A percentile compares a stretch with the other conserved stretches of the same genome.
These are phyloP conservation scores for Kwoniella sp. DNA, from an alignment of 768 basidiomycete genomes.

Conservation along the genomic window DNA sequence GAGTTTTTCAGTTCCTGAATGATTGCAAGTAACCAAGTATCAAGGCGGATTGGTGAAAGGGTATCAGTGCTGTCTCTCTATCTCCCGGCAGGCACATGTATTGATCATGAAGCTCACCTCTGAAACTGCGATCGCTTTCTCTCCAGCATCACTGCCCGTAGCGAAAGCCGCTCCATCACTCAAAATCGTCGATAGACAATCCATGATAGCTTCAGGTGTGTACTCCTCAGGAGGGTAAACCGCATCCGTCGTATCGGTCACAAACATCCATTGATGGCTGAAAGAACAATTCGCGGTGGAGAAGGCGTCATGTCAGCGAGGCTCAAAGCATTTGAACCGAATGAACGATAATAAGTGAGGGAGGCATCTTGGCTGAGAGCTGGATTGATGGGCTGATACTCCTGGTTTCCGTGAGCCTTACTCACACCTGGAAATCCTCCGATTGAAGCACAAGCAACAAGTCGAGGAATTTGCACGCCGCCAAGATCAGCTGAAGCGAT, in stretches of 20 bases:
- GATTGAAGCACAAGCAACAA: conserved; percentile 89
- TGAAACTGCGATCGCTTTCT: not conserved
- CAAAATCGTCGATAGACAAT: conserved; percentile 83
- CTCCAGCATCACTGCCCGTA: not conserved
- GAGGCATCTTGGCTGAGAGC: too few species aligned
- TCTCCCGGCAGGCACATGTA: too few species aligned
- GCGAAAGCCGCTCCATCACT: conserved; percentile 45
- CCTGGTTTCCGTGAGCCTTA: too few species aligned
- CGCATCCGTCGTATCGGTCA: conserved; percentile 95
- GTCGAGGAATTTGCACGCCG: conserved; percentile 93
- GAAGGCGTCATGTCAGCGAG: not conserved
- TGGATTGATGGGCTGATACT: too few species aligned
- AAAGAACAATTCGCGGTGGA: too few species aligned
- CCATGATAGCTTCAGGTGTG: conserved; percentile 79
- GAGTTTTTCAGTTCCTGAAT: not conserved
- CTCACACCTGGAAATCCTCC: conserved; percentile 94
- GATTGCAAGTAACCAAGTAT: too few species aligned
- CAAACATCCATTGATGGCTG: conserved; percentile 95
- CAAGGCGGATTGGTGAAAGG: too few species aligned
- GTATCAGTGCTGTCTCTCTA: too few species aligned
- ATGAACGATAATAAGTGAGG: too few species aligned
- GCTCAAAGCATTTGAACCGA: too few species aligned
- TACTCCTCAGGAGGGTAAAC: conserved; percentile 78
- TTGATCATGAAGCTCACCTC: not conserved
- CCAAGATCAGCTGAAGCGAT: conserved; percentile 75